Evolutionary conservation across 2,329 filamentous ascomycete species (phyloP), one percentile per base, ranked within the genome.

Genomic region (Botrytis hyacinthi): DNA sequence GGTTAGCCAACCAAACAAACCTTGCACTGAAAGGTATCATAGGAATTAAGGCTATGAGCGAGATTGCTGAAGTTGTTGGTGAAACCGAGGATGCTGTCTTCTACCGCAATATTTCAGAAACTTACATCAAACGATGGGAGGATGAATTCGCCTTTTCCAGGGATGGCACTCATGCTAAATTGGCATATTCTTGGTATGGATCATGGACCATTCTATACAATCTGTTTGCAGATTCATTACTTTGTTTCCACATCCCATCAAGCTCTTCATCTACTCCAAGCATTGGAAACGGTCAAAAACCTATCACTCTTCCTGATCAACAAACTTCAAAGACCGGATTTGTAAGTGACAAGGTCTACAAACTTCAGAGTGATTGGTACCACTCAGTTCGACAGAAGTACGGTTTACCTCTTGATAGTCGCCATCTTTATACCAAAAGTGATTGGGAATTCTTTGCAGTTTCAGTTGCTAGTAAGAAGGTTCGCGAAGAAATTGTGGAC

Each of bases 371-470:
- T 65, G 86, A 90, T 74, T 97, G 92, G 93, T 97, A 97, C 83
- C 86, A 88, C 76, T 87, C 88, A 22, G 93, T 95, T 16, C 88
- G 93, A 76, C 93, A 97, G 81, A 90, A 88, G 78, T 97, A 95
- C 81, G 94, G 94, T 1, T 84, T 97, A 5, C 93, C 94, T 0
- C 87, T 97, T 12, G 94, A 97, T 82, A 92, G 88, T 77, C 89
- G 94, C 61, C 93, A 96, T 81, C 82, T 95, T 4, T 96, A 96
- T 82, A 92, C 93, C 48, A 97, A 97, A 83, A 94, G 91, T 44
- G 94, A 97, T 83, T 97, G 94, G 94, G 91, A 96, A 78, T 94
- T 97, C 81, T 95, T 96, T 81, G 92, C 93, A 0, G 93, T 94
- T 65, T 92, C 93, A 2, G 91, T 97, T 8, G 89, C 93, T 6